These are phyloP conservation scores for Acanthamoeba lenticulata DNA, from an alignment of 208 protist species.

Conservation along the genomic window DNA sequence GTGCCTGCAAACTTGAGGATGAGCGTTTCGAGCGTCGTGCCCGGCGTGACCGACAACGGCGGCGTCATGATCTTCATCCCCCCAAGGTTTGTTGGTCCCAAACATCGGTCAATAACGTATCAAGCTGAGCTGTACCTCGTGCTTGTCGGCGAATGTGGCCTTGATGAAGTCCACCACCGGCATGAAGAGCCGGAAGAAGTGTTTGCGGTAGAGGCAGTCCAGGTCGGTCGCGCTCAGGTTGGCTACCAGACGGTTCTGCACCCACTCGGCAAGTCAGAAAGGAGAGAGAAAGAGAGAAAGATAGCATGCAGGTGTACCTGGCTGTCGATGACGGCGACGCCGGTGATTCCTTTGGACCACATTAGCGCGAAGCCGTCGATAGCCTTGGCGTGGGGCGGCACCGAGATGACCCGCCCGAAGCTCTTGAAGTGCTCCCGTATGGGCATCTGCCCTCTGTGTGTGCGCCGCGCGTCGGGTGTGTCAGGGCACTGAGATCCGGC, in stretches of 20 bases:
- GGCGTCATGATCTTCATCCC: slow-evolving; percentile 14
- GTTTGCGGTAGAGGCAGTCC: neutral
- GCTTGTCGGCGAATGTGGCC: neutral
- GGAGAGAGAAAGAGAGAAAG: too few species aligned
- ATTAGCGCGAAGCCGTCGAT: slow-evolving; percentile 4
- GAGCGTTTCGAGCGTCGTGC: slow-evolving; percentile 13
- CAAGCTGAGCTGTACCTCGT: too few species aligned
- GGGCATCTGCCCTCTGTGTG: neutral
- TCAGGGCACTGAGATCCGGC: too few species aligned
- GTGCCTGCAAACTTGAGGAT: slow-evolving; percentile 39
- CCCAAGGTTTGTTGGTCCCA: too few species aligned
- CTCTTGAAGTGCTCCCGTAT: neutral
- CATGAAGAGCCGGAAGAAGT: slow-evolving; percentile 42
- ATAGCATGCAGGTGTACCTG: too few species aligned
- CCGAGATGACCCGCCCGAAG: neutral
- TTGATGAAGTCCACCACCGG: slow-evolving; percentile 55
- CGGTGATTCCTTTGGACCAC: neutral
- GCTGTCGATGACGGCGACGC: slow-evolving; percentile 8
- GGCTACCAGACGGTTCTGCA: neutral
- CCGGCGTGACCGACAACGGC: neutral
- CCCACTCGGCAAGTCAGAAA: too few species aligned
- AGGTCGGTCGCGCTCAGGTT: slow-evolving; percentile 42
- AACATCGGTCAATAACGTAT: too few species aligned
- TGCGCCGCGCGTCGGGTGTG: too few species aligned
- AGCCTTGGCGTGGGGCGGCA: slow-evolving; percentile 29